phyloP scores from a whole-genome alignment of 1,284 basidiomycete species.

The Cerioporus squamosus region DNA sequence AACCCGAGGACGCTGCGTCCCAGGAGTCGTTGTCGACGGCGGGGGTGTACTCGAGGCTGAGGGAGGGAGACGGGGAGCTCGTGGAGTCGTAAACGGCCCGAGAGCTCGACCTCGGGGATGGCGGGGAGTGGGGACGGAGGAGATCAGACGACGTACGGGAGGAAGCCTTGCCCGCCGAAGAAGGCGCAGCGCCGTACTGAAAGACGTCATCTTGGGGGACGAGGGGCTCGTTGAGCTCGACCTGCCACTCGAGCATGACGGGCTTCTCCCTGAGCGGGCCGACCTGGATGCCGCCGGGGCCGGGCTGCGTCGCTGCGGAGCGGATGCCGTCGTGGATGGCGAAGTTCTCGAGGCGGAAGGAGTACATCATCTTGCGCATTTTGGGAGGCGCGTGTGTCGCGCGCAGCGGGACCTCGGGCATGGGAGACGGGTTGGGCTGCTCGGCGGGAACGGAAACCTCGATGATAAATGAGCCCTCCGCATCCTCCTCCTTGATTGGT shows the following conservation, averaged over 20 bases:
- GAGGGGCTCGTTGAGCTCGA: conserved; percentile 25
- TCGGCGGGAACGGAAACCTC: conserved; percentile 31
- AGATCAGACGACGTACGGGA: not conserved
- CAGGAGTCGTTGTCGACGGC: conserved; percentile 16
- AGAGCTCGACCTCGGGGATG: conserved; percentile 5
- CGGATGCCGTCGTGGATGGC: conserved; percentile 60
- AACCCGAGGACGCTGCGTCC: conserved; percentile 15
- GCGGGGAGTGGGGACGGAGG: conserved; percentile 2
- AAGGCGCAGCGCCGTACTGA: conserved; percentile 1
- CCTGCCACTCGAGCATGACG: conserved; percentile 33
- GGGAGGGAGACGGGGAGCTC: conserved; percentile 11
- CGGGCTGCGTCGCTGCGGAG: conserved; percentile 26
- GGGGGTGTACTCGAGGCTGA: conserved; percentile 16
- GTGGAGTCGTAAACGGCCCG: not conserved
- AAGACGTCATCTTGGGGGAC: conserved; percentile 14
- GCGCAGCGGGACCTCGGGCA: conserved; percentile 72
- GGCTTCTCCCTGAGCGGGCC: conserved; percentile 32
- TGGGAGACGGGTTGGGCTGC: conserved; percentile 23
- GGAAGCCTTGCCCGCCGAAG: not conserved
- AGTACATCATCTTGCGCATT: conserved; percentile 76
- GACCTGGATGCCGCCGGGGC: conserved; percentile 30
- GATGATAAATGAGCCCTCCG: conserved; percentile 35
- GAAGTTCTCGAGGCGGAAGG: conserved; percentile 77
- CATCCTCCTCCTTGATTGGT: conserved; percentile 26
- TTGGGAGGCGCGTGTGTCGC: conserved; percentile 68